These are phyloP conservation scores for Ogataea methanolica DNA, from an alignment of 805 yeast genomes.

Conservation along the genomic window DNA sequence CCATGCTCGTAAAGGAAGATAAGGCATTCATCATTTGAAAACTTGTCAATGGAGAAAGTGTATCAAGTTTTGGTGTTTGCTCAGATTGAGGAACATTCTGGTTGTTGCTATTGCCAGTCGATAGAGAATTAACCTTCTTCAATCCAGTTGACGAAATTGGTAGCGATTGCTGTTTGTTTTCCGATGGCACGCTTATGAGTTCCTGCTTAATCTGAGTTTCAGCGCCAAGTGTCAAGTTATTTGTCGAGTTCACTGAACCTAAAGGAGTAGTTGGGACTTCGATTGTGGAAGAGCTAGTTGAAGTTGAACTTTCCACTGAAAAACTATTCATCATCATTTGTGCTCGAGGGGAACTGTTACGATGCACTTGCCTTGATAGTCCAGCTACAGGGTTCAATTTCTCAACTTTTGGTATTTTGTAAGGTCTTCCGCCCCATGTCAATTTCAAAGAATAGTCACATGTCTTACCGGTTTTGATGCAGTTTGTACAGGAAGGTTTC, in stretches of 20 bases:
- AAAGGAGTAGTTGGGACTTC: not conserved
- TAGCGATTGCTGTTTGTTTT: no score
- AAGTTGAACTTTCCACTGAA: not conserved
- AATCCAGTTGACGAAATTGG: no score
- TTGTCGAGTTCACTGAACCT: not conserved
- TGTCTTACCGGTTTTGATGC: conserved; percentile 38
- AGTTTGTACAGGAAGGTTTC: conserved; percentile 58
- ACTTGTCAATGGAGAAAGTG: no score
- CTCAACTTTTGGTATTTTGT: conserved; percentile 38
- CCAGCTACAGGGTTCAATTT: conserved; percentile 26
- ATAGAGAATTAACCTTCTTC: no score
- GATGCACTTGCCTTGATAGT: conserved; percentile 15
- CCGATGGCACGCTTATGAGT: no score
- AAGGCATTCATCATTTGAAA: no score
- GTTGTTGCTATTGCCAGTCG: no score
- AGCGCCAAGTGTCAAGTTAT: no score
- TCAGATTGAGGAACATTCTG: no score
- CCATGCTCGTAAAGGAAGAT: no score
- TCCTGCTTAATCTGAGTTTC: no score
- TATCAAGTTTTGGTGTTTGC: no score
- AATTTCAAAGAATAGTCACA: conserved; percentile 65
- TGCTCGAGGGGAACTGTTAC: not conserved
- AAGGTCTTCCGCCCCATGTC: conserved; percentile 76
- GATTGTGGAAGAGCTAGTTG: not conserved
- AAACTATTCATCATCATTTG: not conserved